These are phyloP conservation scores for Lathyrus aphaca DNA, from an alignment of 306 rosid genomes.

Conservation along the genomic window DNA sequence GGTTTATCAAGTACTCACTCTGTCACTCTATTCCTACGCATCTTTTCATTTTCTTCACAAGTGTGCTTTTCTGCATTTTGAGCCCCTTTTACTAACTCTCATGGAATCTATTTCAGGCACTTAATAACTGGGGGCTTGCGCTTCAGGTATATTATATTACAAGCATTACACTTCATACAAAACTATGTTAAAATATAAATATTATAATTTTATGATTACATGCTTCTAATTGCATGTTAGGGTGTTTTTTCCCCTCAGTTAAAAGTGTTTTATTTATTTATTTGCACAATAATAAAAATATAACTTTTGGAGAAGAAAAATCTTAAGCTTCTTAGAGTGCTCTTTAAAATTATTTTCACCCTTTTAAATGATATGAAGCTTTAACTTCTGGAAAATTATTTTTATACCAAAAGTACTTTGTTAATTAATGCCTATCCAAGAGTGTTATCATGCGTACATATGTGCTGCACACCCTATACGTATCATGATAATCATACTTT, in stretches of 20 bases:
- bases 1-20: conserved; percentile 5
- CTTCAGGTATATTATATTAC: conserved; percentile 88
- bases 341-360: conserved; percentile 11
- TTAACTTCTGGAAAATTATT: not conserved
- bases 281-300: not conserved
- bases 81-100: conserved; percentile 37
- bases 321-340: not conserved
- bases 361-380: not conserved
- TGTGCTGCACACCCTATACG: not conserved
- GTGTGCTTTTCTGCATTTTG: conserved; percentile 31
- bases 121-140: conserved; percentile 99
- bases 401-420: conserved; percentile 18
- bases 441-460: not conserved
- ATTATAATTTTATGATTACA: conserved; percentile 19
- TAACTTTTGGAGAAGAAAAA: conserved; percentile 24
- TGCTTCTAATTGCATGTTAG: conserved; percentile 1
- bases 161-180: conserved; percentile 24
- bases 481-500: not conserved
- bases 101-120: conserved; percentile 76
- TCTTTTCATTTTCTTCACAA: conserved; percentile 17
- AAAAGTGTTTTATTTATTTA: not conserved
- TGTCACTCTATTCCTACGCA: conserved; percentile 13
- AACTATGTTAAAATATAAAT: not conserved
- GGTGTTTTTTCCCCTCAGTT: not conserved
- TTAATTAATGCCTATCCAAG: not conserved